These are phyloP conservation scores for Aspergillus sp. DNA, from an alignment of 2,329 filamentous ascomycete species.

Conservation along the genomic window DNA sequence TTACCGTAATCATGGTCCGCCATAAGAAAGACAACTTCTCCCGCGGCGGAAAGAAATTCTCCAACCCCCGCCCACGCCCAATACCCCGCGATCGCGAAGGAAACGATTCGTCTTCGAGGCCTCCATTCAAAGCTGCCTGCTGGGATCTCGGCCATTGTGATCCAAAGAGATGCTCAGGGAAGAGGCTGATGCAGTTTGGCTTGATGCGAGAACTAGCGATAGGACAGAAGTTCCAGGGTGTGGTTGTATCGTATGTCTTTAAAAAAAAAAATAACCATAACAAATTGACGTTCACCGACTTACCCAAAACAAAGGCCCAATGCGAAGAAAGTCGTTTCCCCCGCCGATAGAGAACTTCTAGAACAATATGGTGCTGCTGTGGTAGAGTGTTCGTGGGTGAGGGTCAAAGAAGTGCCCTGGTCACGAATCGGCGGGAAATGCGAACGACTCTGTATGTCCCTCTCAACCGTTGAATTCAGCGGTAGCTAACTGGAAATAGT, in stretches of 20 bases:
- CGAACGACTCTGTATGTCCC: conserved; percentile 65
- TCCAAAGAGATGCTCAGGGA: conserved; percentile 92
- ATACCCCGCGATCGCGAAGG: conserved; percentile 42
- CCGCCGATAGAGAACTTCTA: conserved; percentile 76
- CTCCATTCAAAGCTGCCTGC: conserved; percentile 84
- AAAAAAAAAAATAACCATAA: neutral
- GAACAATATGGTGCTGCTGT: conserved; percentile 91
- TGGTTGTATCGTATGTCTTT: conserved; percentile 72
- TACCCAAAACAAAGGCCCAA: conserved; percentile 61
- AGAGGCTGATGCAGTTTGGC: conserved; percentile 86
- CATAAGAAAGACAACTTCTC: conserved; percentile 88
- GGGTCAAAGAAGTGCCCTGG: conserved; percentile 89
- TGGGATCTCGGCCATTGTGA: conserved; percentile 99
- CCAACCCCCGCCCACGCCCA: conserved; percentile 54
- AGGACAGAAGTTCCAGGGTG: conserved; percentile 86
- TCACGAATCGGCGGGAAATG: conserved; percentile 88
- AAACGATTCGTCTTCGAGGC: conserved; percentile 39
- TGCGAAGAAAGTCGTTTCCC: conserved; percentile 79
- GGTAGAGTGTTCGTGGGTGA: conserved; percentile 95
- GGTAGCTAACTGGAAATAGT: conserved; percentile 43
- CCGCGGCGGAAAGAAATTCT: conserved; percentile 71
- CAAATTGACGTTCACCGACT: neutral
- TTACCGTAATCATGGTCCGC: conserved; percentile 69
- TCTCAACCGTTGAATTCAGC: no score
- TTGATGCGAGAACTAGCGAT: conserved; percentile 91